Conservation (phyloP, 306 rosid species). For the Betula pendula region DNA sequence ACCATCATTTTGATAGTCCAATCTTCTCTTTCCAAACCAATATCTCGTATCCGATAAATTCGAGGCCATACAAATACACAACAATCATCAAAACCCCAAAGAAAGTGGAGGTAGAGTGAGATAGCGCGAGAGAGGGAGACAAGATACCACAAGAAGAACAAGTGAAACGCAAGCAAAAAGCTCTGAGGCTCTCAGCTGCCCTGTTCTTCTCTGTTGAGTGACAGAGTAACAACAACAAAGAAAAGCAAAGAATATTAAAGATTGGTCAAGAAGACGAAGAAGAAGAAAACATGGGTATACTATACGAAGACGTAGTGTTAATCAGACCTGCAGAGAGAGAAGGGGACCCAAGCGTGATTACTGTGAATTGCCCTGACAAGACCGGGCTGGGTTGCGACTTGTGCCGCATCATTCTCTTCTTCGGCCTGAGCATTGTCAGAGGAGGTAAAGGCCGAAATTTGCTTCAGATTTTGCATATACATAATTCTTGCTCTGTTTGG, state of each 20-base stretch:
- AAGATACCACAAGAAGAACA: slow-evolving; percentile 27
- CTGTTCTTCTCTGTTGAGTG: slow-evolving; percentile 5
- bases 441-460: slow-evolving; percentile 58
- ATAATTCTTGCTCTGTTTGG: slow-evolving; percentile 2
- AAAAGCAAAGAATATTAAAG: slow-evolving; percentile 7
- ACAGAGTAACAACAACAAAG: slow-evolving; percentile 7
- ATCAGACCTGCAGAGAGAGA: slow-evolving; percentile 61
- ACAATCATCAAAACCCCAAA: not conserved
- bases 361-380: slow-evolving; percentile 94
- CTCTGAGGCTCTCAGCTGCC: not conserved
- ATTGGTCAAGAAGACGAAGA: slow-evolving; percentile 15
- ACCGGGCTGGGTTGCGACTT: slow-evolving; percentile 93
- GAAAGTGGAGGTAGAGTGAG: not conserved
- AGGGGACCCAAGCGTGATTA: slow-evolving; percentile 67
- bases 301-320: slow-evolving; percentile 77
- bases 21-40: not conserved
- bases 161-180: slow-evolving; percentile 23
- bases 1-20: too few species aligned
- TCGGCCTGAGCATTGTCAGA: slow-evolving; percentile 82
- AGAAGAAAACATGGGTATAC: slow-evolving; percentile 62
- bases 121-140: slow-evolving; percentile 10
- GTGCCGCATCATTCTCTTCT: slow-evolving; percentile 94
- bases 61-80: not conserved
- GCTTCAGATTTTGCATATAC: not conserved
- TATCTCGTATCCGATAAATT: not conserved